A percentile compares a stretch with the other conserved stretches of the same genome.
Conservation (phyloP, 169 alveolate species). For the Pseudocohnilembus persalinus region DNA sequence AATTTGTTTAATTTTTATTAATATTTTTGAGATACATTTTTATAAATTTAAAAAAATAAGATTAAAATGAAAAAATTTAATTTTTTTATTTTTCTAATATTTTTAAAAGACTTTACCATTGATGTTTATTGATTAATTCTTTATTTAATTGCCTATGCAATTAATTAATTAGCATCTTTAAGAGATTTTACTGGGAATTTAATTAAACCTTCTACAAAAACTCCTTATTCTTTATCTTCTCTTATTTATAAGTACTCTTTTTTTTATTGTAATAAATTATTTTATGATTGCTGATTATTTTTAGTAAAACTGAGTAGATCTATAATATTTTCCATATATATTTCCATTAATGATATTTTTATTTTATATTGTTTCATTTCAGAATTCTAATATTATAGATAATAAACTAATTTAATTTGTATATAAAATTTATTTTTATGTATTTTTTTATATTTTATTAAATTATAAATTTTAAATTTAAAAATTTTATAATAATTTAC, state of each 20-base stretch:
- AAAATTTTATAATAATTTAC: not conserved
- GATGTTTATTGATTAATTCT: not conserved
- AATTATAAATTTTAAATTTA: too few species aligned
- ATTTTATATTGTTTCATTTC: not conserved
- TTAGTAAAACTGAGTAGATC: too few species aligned
- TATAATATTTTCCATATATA: not conserved
- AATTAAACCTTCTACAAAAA: not conserved
- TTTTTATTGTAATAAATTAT: too few species aligned
- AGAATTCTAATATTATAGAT: not conserved
- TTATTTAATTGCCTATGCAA: not conserved
- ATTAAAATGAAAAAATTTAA: too few species aligned
- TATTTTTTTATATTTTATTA: too few species aligned
- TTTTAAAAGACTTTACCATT: not conserved
- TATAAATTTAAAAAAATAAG: too few species aligned
- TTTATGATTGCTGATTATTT: too few species aligned
- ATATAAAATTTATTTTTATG: too few species aligned
- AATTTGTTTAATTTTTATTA: too few species aligned
- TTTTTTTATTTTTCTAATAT: not conserved
- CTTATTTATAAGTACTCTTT: not conserved
- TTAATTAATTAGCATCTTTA: not conserved
- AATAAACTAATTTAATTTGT: not conserved
- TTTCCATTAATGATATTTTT: not conserved
- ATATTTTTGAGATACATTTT: too few species aligned
- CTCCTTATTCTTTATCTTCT: not conserved
- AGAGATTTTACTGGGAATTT: not conserved